Evolutionary conservation across 140 eudicot genomes (phyloP), one percentile per base, ranked within the genome.

Genomic region (Erigeron philadelphicus): DNA sequence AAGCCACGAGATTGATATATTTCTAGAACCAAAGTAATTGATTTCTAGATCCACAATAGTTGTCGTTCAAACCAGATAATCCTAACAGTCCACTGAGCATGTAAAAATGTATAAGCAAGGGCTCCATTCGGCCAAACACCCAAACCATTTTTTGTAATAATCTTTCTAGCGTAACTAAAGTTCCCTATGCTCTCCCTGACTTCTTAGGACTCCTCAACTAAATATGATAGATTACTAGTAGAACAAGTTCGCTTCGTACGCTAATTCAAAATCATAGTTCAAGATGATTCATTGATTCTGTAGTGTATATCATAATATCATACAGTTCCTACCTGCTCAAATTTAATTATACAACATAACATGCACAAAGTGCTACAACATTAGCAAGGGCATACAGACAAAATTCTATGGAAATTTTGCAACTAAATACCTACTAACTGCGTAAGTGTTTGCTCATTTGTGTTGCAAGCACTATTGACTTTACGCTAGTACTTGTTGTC

Each of bases 401-500:
- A 72, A 64, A 53, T 44, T 70, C 9, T 45, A 64, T 46, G 15
- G 47, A 66, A 47, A 67, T 17, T 66, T 66, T 19, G 55, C 48
- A 76, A 62, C 66, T 23, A n/a, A 15, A 59, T 64, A 47, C 81
- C 61, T 54, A 57, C 77, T 78, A 68, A 50, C 43, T 67, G 66
- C 75, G 80, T 60, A 80, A 66, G 40, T 95, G 75, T 79, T 78
- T 92, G 74, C 77, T 88, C 45, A 82, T 85, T 11, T 76, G 81
- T 53, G 95, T 75, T 23, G 98, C 98, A 70, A 85, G 90, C 61
- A 81, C 88, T 52, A 84, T 19, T 13, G 98, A 90, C 78, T 88
- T 92, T 2, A 86, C 95, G 46, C 81, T 84, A 0, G 88, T 64
- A 76, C 83, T 85, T 66, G 67, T 71, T 64, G 72, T 84, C 45